Conservation (phyloP, 2,329 filamentous ascomycete species). For the Clonostachys sp. region DNA sequence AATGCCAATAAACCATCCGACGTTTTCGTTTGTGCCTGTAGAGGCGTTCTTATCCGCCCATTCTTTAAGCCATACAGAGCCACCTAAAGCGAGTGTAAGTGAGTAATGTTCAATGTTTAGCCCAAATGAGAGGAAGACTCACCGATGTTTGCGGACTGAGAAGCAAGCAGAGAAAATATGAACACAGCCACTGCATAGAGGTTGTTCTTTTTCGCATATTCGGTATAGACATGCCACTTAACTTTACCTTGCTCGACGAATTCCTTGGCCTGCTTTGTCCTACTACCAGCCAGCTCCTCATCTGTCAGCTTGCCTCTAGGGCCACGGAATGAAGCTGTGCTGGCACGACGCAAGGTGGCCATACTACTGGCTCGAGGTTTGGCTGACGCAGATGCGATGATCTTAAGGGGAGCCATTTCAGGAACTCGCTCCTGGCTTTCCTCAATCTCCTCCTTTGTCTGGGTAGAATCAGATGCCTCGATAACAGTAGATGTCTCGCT, state of each 20-base stretch:
- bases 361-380: slow-evolving; percentile 66
- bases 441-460: slow-evolving; percentile 64
- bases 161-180: slow-evolving; percentile 67
- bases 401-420: slow-evolving; percentile 72
- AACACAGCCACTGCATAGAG: slow-evolving; percentile 79
- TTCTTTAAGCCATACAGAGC: slow-evolving; percentile 87
- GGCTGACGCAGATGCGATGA: slow-evolving; percentile 35
- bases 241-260: slow-evolving; percentile 93
- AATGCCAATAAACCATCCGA: slow-evolving; percentile 88
- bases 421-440: slow-evolving; percentile 74
- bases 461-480: slow-evolving; percentile 37
- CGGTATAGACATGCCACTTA: slow-evolving; percentile 87
- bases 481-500: slow-evolving; percentile 56
- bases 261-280: slow-evolving; percentile 84
- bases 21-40: slow-evolving; percentile 63
- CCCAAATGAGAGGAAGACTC: slow-evolving; percentile 20
- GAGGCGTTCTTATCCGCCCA: slow-evolving; percentile 81
- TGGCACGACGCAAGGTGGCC: slow-evolving; percentile 81
- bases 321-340: slow-evolving; percentile 84
- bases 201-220: slow-evolving; percentile 95
- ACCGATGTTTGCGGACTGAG: slow-evolving; percentile 80
- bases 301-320: slow-evolving; percentile 80
- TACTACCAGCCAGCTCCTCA: slow-evolving; percentile 70
- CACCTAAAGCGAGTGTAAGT: slow-evolving; percentile 39
- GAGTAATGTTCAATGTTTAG: background rate